Evolutionary conservation across 495 filamentous ascomycete genomes (phyloP).

Genomic region (Lasiosphaeria miniovina): DNA sequence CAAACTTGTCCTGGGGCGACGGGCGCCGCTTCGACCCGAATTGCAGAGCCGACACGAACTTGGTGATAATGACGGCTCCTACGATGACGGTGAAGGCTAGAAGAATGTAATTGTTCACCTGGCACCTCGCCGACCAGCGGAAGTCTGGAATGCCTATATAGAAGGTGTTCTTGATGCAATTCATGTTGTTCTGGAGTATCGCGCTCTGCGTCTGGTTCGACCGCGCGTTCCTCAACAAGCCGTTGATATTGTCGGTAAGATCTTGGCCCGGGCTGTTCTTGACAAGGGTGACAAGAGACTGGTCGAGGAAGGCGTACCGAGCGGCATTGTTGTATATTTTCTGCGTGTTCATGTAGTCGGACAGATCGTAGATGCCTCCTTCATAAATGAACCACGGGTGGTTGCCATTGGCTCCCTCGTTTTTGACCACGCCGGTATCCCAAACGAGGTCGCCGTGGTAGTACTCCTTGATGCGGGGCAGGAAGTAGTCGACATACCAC

Average conservation of each 20-base stretch:
- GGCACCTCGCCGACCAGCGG: slow-evolving; percentile 68
- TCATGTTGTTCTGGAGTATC: slow-evolving; percentile 55
- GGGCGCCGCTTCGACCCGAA: slow-evolving; percentile 90
- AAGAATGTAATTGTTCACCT: slow-evolving; percentile 89
- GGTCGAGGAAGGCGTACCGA: slow-evolving; percentile 67
- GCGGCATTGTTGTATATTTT: slow-evolving; percentile 42
- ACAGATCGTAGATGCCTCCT: slow-evolving; percentile 78
- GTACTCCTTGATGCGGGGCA: slow-evolving; percentile 77
- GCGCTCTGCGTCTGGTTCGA: slow-evolving; percentile 35
- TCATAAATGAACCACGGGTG: slow-evolving; percentile 80
- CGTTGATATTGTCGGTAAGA: slow-evolving; percentile 63
- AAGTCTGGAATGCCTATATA: slow-evolving; percentile 84
- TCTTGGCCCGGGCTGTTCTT: slow-evolving; percentile 74
- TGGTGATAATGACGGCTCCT: slow-evolving; percentile 73
- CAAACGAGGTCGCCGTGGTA: slow-evolving; percentile 84
- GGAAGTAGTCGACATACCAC: slow-evolving; percentile 75
- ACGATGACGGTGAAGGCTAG: slow-evolving; percentile 81
- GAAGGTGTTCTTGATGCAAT: slow-evolving; percentile 81
- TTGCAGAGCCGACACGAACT: slow-evolving; percentile 93
- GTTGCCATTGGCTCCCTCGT: slow-evolving; percentile 59
- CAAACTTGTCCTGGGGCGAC: slow-evolving; percentile 92
- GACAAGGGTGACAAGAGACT: slow-evolving; percentile 59
- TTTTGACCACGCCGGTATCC: slow-evolving; percentile 51
- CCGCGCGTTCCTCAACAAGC: slow-evolving; percentile 34
- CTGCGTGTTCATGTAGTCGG: slow-evolving; percentile 81